These are phyloP conservation scores for Acanthamoeba divionensis DNA, from an alignment of 208 protist species.

Conservation along the genomic window DNA sequence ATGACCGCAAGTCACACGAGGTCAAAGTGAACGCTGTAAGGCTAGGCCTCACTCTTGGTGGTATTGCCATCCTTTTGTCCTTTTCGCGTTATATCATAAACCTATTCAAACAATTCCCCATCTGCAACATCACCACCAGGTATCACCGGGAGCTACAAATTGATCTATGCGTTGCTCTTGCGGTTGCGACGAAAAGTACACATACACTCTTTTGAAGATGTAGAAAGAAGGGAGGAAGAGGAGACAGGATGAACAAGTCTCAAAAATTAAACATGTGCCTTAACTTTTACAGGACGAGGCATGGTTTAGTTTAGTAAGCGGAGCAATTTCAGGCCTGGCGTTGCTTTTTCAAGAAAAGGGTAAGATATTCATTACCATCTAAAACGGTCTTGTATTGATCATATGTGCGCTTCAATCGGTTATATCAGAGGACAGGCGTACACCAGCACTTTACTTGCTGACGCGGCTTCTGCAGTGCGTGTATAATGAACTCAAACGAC, in stretches of 20 bases:
- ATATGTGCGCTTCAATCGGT: too few relatives aligned
- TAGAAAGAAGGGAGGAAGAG: too few relatives aligned
- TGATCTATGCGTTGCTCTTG: background rate
- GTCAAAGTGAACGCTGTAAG: background rate
- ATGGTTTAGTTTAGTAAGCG: background rate
- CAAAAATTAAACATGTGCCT: too few relatives aligned
- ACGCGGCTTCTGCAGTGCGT: background rate
- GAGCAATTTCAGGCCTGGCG: background rate
- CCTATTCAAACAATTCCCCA: background rate
- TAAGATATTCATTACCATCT: too few relatives aligned
- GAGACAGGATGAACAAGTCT: too few relatives aligned
- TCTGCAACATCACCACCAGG: background rate
- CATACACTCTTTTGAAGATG: too few relatives aligned
- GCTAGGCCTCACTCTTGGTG: background rate
- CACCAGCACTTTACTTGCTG: background rate
- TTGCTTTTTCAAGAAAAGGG: background rate
- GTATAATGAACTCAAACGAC: constrained; percentile 1
- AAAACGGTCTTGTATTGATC: too few relatives aligned
- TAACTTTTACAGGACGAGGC: too few relatives aligned
- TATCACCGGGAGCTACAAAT: background rate
- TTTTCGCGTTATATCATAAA: background rate
- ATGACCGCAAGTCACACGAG: background rate
- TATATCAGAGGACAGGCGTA: background rate
- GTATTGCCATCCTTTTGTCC: background rate
- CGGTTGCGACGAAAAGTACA: background rate